A percentile compares a stretch with the other conserved stretches of the same genome.
These are phyloP conservation scores for Spergularia azorica DNA, from an alignment of 179 eudicot species.

Conservation along the genomic window DNA sequence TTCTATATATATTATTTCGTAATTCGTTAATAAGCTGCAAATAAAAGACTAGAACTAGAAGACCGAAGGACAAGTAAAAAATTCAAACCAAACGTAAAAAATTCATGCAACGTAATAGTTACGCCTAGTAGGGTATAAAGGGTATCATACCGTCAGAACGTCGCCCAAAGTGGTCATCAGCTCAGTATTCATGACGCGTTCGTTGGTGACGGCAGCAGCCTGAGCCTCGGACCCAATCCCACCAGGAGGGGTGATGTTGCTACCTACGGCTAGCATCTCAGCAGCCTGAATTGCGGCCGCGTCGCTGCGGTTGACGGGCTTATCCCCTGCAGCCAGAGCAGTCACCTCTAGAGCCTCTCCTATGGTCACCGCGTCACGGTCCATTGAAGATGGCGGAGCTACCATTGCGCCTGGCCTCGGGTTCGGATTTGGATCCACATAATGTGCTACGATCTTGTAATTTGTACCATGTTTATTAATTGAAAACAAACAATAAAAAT, in stretches of 20 bases:
- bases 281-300: constrained; percentile 71
- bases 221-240: constrained; percentile 61
- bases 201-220: constrained; percentile 47
- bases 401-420: constrained; percentile 11
- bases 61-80: no score
- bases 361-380: constrained; percentile 41
- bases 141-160: constrained; percentile 34
- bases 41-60: neutral
- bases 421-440: constrained; percentile 27
- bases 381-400: constrained; percentile 24
- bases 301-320: constrained; percentile 53
- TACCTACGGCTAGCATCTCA: constrained; percentile 49
- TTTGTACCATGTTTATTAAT: neutral
- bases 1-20: no score
- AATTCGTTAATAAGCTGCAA: neutral
- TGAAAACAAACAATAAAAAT: no score
- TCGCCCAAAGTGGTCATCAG: constrained; percentile 49
- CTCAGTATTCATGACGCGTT: constrained; percentile 18
- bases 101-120: no score
- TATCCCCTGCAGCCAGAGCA: constrained; percentile 45
- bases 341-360: constrained; percentile 70
- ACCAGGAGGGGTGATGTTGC: constrained; percentile 24
- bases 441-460: constrained; percentile 52
- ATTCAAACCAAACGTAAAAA: neutral
- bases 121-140: no score